These are phyloP conservation scores for Arthrobotrys iridis DNA, from an alignment of 2,329 filamentous ascomycete genomes.

Conservation along the genomic window DNA sequence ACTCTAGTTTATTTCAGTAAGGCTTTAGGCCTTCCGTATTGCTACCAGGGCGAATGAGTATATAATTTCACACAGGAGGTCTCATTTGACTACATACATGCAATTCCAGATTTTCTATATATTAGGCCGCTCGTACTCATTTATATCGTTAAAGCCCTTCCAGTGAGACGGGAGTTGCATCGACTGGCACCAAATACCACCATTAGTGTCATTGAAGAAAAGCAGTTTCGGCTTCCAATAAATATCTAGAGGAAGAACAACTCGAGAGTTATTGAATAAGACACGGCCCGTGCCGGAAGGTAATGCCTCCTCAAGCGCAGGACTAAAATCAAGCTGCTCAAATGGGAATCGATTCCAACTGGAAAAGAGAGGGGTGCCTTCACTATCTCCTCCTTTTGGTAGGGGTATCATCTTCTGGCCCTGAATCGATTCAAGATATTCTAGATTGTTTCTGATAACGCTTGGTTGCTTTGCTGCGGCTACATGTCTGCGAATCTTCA, in stretches of 20 bases:
- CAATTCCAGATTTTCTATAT: no score
- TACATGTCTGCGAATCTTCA: slow-evolving; percentile 15
- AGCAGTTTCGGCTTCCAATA: slow-evolving; percentile 27
- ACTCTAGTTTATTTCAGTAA: no score
- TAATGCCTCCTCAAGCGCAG: neutral
- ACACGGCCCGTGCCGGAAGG: slow-evolving; percentile 8
- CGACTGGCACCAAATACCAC: slow-evolving; percentile 35
- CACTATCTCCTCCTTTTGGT: slow-evolving; percentile 9
- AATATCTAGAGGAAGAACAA: slow-evolving; percentile 29
- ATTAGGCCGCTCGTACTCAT: slow-evolving; percentile 1
- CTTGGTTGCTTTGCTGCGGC: slow-evolving; percentile 24
- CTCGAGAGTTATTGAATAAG: slow-evolving; percentile 26
- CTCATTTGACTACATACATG: no score
- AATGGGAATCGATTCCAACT: slow-evolving; percentile 30
- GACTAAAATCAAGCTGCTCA: slow-evolving; percentile 26
- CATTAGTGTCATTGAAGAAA: slow-evolving; percentile 18
- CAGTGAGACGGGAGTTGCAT: slow-evolving; percentile 35
- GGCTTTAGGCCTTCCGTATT: no score
- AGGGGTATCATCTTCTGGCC: slow-evolving; percentile 16
- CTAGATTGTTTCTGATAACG: slow-evolving; percentile 24
- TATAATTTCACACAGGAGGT: no score
- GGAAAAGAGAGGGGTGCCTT: slow-evolving; percentile 28
- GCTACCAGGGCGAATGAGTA: no score
- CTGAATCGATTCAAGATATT: slow-evolving; percentile 36
- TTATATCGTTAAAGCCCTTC: slow-evolving; percentile 27